phyloP scores from a whole-genome alignment of 2,329 filamentous ascomycete genomes.

The Pestalotiopsis sp. region DNA sequence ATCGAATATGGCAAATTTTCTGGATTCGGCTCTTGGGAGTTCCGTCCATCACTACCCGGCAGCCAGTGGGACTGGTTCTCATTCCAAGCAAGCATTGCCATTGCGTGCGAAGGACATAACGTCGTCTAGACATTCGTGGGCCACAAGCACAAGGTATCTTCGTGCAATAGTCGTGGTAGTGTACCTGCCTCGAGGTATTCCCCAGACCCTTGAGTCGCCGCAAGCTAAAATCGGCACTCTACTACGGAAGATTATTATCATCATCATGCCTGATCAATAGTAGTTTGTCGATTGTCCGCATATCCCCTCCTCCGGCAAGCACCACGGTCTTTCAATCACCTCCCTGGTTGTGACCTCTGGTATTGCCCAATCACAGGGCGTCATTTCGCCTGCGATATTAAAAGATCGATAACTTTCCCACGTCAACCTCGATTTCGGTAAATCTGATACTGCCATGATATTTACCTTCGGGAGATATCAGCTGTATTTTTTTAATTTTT shows the following conservation, averaged over 20 bases:
- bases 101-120: no score
- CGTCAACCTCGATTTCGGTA: no score
- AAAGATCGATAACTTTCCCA: no score
- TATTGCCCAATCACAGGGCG: no score
- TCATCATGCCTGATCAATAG: background rate
- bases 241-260: background rate
- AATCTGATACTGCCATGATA: no score
- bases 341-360: no score
- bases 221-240: background rate
- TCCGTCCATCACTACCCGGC: slow-evolving; percentile 11
- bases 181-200: background rate
- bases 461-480: no score
- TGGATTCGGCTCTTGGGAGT: slow-evolving; percentile 16
- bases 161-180: background rate
- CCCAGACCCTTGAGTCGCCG: background rate
- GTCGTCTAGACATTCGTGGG: no score
- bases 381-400: no score
- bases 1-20: slow-evolving; percentile 6
- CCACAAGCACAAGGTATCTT: background rate
- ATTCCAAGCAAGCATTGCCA: background rate
- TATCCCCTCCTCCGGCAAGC: no score
- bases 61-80: background rate
- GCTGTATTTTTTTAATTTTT: no score
- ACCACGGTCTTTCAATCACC: no score
- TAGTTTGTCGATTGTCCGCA: background rate